Percentiles rank a stretch among this genome's conserved stretches.
phyloP scores from a whole-genome alignment of 129 eudicot species.

The Rutidosis leptorrhynchoides region DNA sequence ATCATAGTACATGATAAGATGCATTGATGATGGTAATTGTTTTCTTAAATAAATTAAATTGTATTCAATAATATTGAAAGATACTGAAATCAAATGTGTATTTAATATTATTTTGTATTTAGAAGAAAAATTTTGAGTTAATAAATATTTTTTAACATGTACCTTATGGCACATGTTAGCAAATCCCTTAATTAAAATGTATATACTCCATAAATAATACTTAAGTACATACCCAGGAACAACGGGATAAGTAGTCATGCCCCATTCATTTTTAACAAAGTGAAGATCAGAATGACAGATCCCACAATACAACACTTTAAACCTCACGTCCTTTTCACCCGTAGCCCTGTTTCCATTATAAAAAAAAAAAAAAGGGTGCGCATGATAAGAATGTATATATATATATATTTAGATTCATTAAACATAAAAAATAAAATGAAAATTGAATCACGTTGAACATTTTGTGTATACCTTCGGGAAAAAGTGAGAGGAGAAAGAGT shows the following conservation, averaged over 20 bases:
- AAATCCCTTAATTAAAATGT: too few species aligned
- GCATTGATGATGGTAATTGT: too few species aligned
- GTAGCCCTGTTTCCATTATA: conserved; percentile 40
- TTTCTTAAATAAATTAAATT: too few species aligned
- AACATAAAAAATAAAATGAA: not conserved
- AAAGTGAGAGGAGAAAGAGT: conserved; percentile 46
- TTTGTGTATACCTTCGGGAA: conserved; percentile 50
- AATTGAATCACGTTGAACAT: not conserved
- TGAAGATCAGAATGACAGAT: conserved; percentile 66
- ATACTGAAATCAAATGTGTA: too few species aligned
- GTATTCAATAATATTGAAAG: too few species aligned
- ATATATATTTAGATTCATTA: not conserved
- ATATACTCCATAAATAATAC: not conserved
- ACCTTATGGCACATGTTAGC: too few species aligned
- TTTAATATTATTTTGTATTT: too few species aligned
- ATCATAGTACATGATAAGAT: too few species aligned
- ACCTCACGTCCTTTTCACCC: conserved; percentile 55
- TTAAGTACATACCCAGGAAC: conserved; percentile 45
- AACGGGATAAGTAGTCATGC: conserved; percentile 43
- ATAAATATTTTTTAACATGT: too few species aligned
- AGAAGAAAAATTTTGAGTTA: too few species aligned
- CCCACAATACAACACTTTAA: conserved; percentile 60
- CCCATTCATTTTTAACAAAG: conserved; percentile 53
- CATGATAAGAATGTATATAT: too few species aligned
- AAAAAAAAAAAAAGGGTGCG: not conserved